Evolutionary conservation across 352 stramenopile genomes (phyloP).

Genomic region (Globisporangium irregulare): DNA sequence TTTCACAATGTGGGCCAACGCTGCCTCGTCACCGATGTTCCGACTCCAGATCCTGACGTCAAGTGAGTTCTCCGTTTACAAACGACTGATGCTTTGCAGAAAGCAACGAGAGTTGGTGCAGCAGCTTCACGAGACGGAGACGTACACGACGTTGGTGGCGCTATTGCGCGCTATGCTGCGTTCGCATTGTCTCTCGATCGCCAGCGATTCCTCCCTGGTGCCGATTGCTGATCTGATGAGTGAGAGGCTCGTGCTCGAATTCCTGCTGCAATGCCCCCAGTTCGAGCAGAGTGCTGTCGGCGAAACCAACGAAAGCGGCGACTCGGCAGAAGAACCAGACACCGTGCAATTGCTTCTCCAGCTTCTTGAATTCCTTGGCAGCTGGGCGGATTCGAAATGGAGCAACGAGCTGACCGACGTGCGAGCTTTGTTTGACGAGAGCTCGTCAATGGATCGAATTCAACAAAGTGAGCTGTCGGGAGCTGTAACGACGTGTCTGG

Average conservation of each 20-base stretch:
- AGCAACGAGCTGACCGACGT: neutral
- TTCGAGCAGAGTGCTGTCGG: neutral
- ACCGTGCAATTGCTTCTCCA: conserved; percentile 3
- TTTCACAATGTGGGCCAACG: conserved; percentile 24
- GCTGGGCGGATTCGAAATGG: conserved; percentile 7
- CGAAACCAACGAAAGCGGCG: neutral
- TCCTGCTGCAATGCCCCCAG: conserved; percentile 14
- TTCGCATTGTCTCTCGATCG: conserved; percentile 14
- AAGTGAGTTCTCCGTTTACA: neutral
- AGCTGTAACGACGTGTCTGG: neutral
- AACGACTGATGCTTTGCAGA: conserved; percentile 25
- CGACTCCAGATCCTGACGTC: conserved; percentile 25
- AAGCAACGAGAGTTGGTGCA: conserved; percentile 12
- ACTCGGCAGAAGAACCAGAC: neutral
- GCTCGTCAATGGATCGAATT: neutral
- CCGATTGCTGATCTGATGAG: conserved; percentile 27
- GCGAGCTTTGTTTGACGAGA: neutral
- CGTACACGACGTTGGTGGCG: conserved; percentile 26
- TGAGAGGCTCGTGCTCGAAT: conserved; percentile 30
- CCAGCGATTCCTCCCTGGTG: conserved; percentile 18
- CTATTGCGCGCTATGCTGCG: conserved; percentile 31
- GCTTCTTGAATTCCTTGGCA: conserved; percentile 8
- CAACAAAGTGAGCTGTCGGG: neutral
- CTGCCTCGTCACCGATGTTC: conserved; percentile 24
- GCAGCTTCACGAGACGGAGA: conserved; percentile 24